Evolutionary conservation across 1,139 yeast species (phyloP).

Genomic region (Arxiozyma slooffiae): DNA sequence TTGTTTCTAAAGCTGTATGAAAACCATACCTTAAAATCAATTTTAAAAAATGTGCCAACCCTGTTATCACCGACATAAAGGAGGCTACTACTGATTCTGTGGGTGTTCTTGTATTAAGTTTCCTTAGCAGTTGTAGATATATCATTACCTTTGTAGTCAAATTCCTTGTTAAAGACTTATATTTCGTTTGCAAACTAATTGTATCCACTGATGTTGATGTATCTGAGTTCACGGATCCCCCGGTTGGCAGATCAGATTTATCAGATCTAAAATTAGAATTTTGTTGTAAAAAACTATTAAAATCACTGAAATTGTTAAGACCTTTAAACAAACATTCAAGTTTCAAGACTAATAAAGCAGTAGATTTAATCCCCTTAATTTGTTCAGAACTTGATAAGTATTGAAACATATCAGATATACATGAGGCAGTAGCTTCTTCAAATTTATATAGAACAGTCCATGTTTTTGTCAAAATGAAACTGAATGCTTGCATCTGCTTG

Average conservation of each 20-base stretch:
- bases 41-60: constrained; percentile 87
- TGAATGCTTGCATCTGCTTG: constrained; percentile 41
- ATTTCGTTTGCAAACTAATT: constrained; percentile 13
- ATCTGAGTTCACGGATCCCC: background rate
- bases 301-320: constrained; percentile 42
- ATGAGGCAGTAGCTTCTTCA: constrained; percentile 88
- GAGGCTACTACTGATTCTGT: constrained; percentile 39
- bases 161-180: constrained; percentile 77
- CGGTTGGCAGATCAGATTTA: background rate
- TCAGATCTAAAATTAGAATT: background rate
- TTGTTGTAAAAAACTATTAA: constrained; percentile 8
- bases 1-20: constrained; percentile 60
- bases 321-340: constrained; percentile 72
- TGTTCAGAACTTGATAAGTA: constrained; percentile 73
- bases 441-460: constrained; percentile 85
- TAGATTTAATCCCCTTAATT: constrained; percentile 55
- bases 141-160: constrained; percentile 73
- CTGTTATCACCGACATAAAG: constrained; percentile 77
- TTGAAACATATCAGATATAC: constrained; percentile 87
- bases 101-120: constrained; percentile 35
- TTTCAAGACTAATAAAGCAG: constrained; percentile 65
- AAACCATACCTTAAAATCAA: constrained; percentile 74
- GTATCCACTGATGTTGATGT: background rate
- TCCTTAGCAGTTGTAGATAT: constrained; percentile 60
- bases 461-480: constrained; percentile 60